A percentile compares a stretch with the other conserved stretches of the same genome.
These are phyloP conservation scores for Thielaviopsis musarum DNA, from an alignment of 2,329 filamentous ascomycete species.

Conservation along the genomic window DNA sequence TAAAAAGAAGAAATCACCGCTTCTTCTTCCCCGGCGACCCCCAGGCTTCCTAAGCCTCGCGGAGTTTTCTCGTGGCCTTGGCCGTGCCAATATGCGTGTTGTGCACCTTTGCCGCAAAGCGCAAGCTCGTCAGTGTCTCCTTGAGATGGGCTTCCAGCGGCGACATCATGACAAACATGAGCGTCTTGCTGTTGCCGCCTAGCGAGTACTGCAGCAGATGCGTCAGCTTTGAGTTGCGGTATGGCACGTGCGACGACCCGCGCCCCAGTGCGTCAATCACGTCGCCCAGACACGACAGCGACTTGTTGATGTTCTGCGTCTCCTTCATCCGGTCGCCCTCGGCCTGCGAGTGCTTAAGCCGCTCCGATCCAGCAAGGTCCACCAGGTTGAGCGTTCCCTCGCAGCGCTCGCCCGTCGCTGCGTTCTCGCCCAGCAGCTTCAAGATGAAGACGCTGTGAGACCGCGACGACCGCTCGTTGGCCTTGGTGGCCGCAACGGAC, in stretches of 20 bases:
- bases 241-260: constrained; percentile 73
- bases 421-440: constrained; percentile 55
- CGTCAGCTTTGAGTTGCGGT: constrained; percentile 92
- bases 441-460: constrained; percentile 95
- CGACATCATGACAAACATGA: constrained; percentile 99
- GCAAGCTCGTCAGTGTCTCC: constrained; percentile 85
- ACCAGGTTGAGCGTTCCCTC: constrained; percentile 93
- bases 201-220: constrained; percentile 89
- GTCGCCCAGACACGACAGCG: constrained; percentile 77
- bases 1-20: neutral
- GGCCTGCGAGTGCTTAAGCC: constrained; percentile 71
- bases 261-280: constrained; percentile 87
- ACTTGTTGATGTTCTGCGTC: constrained; percentile 96
- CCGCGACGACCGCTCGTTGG: constrained; percentile 85
- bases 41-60: constrained; percentile 1
- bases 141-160: constrained; percentile 79
- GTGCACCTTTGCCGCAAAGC: constrained; percentile 87
- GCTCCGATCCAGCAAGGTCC: constrained; percentile 84
- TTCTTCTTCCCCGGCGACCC: neutral
- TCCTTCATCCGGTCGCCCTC: constrained; percentile 81
- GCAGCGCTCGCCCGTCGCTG: constrained; percentile 61
- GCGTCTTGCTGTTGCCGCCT: constrained; percentile 87
- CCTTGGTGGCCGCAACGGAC: constrained; percentile 89
- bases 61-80: constrained; percentile 51
- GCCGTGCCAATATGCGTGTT: constrained; percentile 88